Evolutionary conservation across 805 yeast species (phyloP).

Genomic region (Candida easanensis): DNA sequence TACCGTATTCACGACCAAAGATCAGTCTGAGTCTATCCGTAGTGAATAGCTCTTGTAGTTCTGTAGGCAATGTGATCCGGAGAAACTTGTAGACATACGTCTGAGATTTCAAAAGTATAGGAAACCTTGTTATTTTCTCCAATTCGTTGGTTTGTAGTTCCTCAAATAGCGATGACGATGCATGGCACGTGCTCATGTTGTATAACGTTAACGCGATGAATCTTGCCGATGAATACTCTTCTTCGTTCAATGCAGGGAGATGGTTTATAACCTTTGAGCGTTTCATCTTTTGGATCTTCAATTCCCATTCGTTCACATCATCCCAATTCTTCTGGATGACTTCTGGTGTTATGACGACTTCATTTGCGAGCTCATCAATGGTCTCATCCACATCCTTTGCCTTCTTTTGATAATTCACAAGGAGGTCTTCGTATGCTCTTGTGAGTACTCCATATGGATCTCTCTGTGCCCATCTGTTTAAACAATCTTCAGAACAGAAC

Average conservation of each 20-base stretch:
- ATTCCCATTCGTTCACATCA: conserved; percentile 37
- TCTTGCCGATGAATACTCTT: conserved; percentile 50
- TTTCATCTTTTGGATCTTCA: conserved; percentile 31
- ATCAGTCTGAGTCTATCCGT: conserved; percentile 41
- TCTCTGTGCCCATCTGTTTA: conserved; percentile 31
- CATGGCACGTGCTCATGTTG: conserved; percentile 26
- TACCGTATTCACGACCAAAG: conserved; percentile 59
- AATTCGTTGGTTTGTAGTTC: conserved; percentile 51
- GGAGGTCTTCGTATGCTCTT: conserved; percentile 32
- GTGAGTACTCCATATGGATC: conserved; percentile 38
- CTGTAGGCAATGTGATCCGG: conserved; percentile 35
- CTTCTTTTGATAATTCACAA: conserved; percentile 22
- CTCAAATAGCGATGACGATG: conserved; percentile 30
- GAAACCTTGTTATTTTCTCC: conserved; percentile 43
- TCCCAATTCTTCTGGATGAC: conserved; percentile 37
- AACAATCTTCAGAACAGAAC: conserved; percentile 53
- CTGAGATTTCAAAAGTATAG: conserved; percentile 46
- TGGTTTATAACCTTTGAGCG: conserved; percentile 33
- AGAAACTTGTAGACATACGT: conserved; percentile 47
- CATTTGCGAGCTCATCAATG: conserved; percentile 10
- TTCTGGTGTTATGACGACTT: conserved; percentile 15
- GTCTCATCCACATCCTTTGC: conserved; percentile 28
- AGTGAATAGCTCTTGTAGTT: conserved; percentile 35
- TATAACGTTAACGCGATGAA: conserved; percentile 42
- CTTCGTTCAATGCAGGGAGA: conserved; percentile 46